Percentiles rank a stretch among this genome's conserved stretches.
These are phyloP conservation scores for Collybia sordida DNA, from an alignment of 768 basidiomycete species.

Conservation along the genomic window DNA sequence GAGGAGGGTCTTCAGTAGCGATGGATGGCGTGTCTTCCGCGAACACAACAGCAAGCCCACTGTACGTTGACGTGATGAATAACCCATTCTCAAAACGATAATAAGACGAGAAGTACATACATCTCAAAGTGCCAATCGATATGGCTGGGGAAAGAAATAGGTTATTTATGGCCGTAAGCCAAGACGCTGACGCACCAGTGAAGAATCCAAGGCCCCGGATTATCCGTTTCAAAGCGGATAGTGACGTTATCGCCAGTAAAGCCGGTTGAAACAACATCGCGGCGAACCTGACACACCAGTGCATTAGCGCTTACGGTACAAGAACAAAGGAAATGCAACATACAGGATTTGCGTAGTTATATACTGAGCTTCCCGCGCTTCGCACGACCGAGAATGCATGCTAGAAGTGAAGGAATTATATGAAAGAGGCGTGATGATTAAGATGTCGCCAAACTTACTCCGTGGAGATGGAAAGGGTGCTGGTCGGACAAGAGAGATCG, in stretches of 20 bases:
- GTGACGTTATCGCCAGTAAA: constrained; percentile 40
- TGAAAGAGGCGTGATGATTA: background rate
- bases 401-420: constrained; percentile 13
- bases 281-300: constrained; percentile 15
- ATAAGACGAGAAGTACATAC: constrained; percentile 13
- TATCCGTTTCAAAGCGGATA: constrained; percentile 66
- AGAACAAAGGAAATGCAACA: constrained; percentile 12
- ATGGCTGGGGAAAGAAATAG: constrained; percentile 23
- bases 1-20: constrained; percentile 4
- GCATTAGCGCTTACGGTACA: too few species aligned
- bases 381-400: constrained; percentile 36
- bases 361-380: constrained; percentile 24
- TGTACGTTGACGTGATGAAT: constrained; percentile 4
- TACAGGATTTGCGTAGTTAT: constrained; percentile 48
- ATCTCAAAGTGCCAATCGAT: constrained; percentile 44
- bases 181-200: constrained; percentile 33
- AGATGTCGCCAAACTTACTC: constrained; percentile 19
- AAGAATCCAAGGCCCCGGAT: constrained; percentile 62
- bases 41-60: constrained; percentile 33
- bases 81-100: background rate
- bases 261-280: constrained; percentile 57
- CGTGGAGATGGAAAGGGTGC: constrained; percentile 46
- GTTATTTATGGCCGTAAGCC: background rate
- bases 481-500: background rate
- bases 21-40: constrained; percentile 25